Conservation (phyloP, 192 early-diverging fungal species). For the Rhizoclosmatium sp. region DNA sequence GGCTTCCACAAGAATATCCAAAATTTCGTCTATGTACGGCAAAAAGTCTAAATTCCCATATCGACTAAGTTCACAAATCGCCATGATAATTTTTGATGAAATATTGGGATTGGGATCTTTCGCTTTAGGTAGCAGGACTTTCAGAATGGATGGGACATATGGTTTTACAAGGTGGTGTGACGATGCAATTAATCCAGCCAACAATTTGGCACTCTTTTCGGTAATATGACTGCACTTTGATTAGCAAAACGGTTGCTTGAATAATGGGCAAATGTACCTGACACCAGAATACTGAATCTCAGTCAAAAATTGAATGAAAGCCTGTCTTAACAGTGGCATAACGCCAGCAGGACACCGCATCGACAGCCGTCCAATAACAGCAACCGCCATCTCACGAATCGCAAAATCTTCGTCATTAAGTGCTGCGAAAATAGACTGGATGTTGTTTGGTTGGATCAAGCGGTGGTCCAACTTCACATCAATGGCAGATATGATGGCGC, state of each 20-base stretch:
- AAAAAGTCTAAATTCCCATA: slow-evolving; percentile 77
- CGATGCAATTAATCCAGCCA: slow-evolving; percentile 71
- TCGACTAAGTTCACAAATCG: slow-evolving; percentile 72
- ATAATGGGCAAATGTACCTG: slow-evolving; percentile 33
- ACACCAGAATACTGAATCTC: slow-evolving; percentile 77
- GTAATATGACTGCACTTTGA: slow-evolving; percentile 53
- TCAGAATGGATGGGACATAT: slow-evolving; percentile 80
- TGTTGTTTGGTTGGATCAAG: slow-evolving; percentile 80
- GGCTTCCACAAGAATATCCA: slow-evolving; percentile 75
- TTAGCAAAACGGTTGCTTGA: slow-evolving; percentile 40
- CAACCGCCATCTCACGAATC: slow-evolving; percentile 75
- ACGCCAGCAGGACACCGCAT: slow-evolving; percentile 81
- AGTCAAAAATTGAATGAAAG: slow-evolving; percentile 74
- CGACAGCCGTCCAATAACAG: slow-evolving; percentile 78
- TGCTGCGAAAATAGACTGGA: slow-evolving; percentile 77
- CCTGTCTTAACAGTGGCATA: slow-evolving; percentile 78
- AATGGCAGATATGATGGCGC: slow-evolving; percentile 73
- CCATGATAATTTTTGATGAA: slow-evolving; percentile 76
- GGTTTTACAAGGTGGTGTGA: slow-evolving; percentile 79
- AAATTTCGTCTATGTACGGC: slow-evolving; percentile 75
- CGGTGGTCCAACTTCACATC: slow-evolving; percentile 76
- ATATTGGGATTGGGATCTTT: slow-evolving; percentile 70
- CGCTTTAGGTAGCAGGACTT: slow-evolving; percentile 76
- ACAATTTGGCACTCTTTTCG: slow-evolving; percentile 75
- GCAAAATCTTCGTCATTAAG: slow-evolving; percentile 86